phyloP scores from a whole-genome alignment of 805 yeast species.

The Jamesozyma lodderae region DNA sequence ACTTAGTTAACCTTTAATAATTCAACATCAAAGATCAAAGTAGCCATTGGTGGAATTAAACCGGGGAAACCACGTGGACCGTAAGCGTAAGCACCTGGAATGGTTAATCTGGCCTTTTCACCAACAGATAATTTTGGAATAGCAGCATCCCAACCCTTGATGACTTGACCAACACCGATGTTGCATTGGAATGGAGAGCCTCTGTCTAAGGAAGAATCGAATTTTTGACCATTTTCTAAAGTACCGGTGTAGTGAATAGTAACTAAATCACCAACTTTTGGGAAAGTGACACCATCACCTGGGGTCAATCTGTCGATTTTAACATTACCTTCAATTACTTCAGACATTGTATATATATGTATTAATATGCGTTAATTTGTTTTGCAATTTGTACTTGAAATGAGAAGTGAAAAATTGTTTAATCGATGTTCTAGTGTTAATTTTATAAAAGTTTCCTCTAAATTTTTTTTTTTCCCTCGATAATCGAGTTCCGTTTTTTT shows the following conservation, averaged over 20 bases:
- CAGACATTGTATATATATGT: slow-evolving; percentile 22
- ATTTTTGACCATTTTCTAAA: slow-evolving; percentile 88
- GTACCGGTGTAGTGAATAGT: slow-evolving; percentile 96
- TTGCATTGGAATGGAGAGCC: slow-evolving; percentile 89
- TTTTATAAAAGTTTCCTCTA: too few relatives aligned
- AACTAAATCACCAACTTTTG: slow-evolving; percentile 78
- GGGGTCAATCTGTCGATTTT: slow-evolving; percentile 30
- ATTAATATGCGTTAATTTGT: neutral
- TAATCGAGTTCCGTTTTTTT: too few relatives aligned
- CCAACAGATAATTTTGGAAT: slow-evolving; percentile 89
- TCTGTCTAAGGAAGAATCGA: slow-evolving; percentile 92
- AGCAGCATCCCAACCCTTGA: slow-evolving; percentile 94
- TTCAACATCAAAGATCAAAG: slow-evolving; percentile 80
- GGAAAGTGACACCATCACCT: slow-evolving; percentile 85
- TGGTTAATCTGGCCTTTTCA: slow-evolving; percentile 84
- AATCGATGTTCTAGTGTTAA: too few relatives aligned
- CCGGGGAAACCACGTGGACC: slow-evolving; percentile 96
- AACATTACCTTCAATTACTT: slow-evolving; percentile 33
- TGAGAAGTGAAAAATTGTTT: too few relatives aligned
- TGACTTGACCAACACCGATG: slow-evolving; percentile 95
- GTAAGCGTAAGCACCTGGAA: slow-evolving; percentile 89
- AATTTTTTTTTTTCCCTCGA: too few relatives aligned
- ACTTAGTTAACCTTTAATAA: slow-evolving; percentile 39
- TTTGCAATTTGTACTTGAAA: neutral
- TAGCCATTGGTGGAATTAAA: slow-evolving; percentile 92